A percentile compares a stretch with the other conserved stretches of the same genome.
These are phyloP conservation scores for Cystofilobasidium ferigula DNA, from an alignment of 768 basidiomycete species.

Conservation along the genomic window DNA sequence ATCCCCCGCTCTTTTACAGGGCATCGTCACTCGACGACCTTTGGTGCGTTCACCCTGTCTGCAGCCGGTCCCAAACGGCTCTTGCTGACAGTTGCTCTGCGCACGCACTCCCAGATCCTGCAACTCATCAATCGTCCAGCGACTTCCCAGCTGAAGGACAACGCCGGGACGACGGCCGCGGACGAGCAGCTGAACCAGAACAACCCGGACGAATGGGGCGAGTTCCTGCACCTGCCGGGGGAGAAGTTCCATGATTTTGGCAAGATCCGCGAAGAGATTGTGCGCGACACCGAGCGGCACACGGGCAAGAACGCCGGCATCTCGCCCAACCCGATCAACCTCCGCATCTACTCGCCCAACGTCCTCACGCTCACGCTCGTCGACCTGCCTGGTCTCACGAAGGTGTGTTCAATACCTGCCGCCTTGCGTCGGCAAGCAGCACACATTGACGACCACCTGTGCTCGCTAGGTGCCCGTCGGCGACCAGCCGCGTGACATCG, in stretches of 20 bases:
- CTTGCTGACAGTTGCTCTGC: background rate
- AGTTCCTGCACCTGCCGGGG: slow-evolving; percentile 85
- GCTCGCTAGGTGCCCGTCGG: slow-evolving; percentile 80
- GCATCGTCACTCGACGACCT: slow-evolving; percentile 95
- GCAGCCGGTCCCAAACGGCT: background rate
- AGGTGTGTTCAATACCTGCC: slow-evolving; percentile 26
- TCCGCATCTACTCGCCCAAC: slow-evolving; percentile 93
- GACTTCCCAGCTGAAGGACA: slow-evolving; percentile 37
- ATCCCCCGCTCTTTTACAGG: slow-evolving; percentile 33
- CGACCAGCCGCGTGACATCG: slow-evolving; percentile 93
- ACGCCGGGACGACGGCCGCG: background rate
- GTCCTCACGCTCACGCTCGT: slow-evolving; percentile 94
- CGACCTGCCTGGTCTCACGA: slow-evolving; percentile 83
- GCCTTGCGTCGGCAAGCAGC: background rate
- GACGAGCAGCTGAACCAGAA: slow-evolving; percentile 46
- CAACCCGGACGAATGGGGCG: slow-evolving; percentile 96
- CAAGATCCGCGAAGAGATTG: slow-evolving; percentile 91
- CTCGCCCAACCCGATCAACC: slow-evolving; percentile 91
- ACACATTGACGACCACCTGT: slow-evolving; percentile 6
- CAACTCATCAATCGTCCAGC: slow-evolving; percentile 80
- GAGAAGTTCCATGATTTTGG: slow-evolving; percentile 97
- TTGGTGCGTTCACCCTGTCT: slow-evolving; percentile 46
- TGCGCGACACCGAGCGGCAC: slow-evolving; percentile 94
- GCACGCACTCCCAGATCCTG: slow-evolving; percentile 50
- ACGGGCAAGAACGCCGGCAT: slow-evolving; percentile 96